Base-by-base conservation (phyloP, 306 rosid genomes). In the Adenanthera pavonina region DNA sequence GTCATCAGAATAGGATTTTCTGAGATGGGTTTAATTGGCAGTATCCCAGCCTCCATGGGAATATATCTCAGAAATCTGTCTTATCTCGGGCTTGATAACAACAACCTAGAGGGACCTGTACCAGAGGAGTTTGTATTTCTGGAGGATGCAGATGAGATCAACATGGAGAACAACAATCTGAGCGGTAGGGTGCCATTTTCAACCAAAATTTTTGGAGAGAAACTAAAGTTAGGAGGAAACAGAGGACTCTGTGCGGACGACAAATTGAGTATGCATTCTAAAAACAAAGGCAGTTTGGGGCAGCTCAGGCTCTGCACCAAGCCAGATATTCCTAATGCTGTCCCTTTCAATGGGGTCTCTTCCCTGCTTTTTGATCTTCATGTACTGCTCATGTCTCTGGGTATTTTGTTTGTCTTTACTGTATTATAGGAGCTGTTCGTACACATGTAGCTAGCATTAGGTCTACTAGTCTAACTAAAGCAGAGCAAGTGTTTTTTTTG, bases 161-260 rank as follows among this genome's bases (percentile, higher is more conserved):
- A 94, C 51, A 69, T 94, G 85, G 97, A 91, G 85, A 92, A 94
- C 86, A 94, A 94, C 84, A 90, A 80, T 35, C 73, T 95, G 78
- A 92, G 94, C 46, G 97, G 98, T 0, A 88, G 74, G 69, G 84
- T 95, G 34, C 71, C 85, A 14, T 87, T 92, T 14, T 80, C 87
- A 38, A n/a, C 41, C 1, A 72, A 46, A 82, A 43, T 11, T 10
- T 30, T 82, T 38, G 93, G 91, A 20, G 72, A 75, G 33, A 91
- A 86, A 79, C 70, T 89, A 0, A 94, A 85, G 87, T 19, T 94
- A 40, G 81, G 40, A 47, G 98, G 97, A 30, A 94, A 94, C 86
- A 84, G 78, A 66, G 80, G 83, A 20, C 92, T 94, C 0, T 94
- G 97, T 79, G 82, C 82, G 59, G 94, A 87, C 4, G 84, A 82